phyloP scores from a whole-genome alignment of 2,329 filamentous ascomycete species.

The Fusarium haematococcum region DNA sequence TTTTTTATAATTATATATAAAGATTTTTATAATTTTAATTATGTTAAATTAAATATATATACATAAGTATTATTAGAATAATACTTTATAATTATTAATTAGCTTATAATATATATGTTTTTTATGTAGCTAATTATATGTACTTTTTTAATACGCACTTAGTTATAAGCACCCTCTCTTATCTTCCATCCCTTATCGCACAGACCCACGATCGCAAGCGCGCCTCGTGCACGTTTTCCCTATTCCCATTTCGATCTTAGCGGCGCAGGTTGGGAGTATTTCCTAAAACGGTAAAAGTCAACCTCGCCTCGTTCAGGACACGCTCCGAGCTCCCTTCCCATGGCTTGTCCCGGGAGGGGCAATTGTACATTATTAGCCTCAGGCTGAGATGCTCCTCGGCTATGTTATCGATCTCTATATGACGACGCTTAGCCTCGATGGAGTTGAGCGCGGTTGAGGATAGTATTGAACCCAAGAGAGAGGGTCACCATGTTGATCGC shows the following conservation, averaged over 20 bases:
- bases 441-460: neutral
- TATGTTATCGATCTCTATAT: neutral
- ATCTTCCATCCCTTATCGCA: neutral
- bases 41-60: too few species aligned
- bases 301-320: neutral
- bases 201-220: neutral
- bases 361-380: neutral
- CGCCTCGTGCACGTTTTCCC: neutral
- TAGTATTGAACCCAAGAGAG: neutral
- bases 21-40: too few species aligned
- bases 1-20: too few species aligned
- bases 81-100: too few species aligned
- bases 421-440: neutral
- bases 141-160: neutral
- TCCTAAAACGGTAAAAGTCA: neutral
- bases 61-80: too few species aligned
- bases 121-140: neutral
- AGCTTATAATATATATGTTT: too few species aligned
- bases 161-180: neutral
- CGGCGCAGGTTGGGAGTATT: neutral
- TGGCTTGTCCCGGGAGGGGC: neutral
- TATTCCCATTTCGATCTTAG: neutral
- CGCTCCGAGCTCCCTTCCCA: neutral
- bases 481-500: neutral
- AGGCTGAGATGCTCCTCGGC: neutral